Conservation (phyloP, 1,284 basidiomycete genomes). For the Boletus calvinii region DNA sequence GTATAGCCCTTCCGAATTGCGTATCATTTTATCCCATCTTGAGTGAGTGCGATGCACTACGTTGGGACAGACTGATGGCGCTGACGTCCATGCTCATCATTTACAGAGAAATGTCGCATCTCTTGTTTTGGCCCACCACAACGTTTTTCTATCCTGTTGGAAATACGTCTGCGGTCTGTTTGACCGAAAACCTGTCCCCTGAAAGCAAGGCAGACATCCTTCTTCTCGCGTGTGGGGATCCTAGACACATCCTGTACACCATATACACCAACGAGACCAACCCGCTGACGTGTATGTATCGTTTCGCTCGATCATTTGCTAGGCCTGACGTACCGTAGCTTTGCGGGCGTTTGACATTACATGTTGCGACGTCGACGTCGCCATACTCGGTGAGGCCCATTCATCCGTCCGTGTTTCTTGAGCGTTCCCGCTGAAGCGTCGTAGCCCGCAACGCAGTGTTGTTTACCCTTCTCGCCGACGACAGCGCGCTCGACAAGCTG, state of each 20-base stretch:
- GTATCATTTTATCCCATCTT: neutral
- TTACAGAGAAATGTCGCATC: constrained; percentile 35
- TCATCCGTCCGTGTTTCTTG: neutral
- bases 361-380: constrained; percentile 59
- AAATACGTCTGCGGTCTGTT: constrained; percentile 51
- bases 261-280: constrained; percentile 21
- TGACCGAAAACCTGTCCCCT: constrained; percentile 47
- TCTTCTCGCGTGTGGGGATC: constrained; percentile 58
- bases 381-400: constrained; percentile 45
- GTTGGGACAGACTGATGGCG: neutral
- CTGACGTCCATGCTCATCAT: neutral
- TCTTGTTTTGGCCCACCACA: constrained; percentile 22
- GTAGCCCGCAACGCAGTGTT: constrained; percentile 44
- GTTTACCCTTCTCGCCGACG: constrained; percentile 38
- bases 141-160: constrained; percentile 55
- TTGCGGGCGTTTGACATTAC: constrained; percentile 51
- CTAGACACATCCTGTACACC: constrained; percentile 53
- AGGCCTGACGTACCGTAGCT: constrained; percentile 20
- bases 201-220: constrained; percentile 47
- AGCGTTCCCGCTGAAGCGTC: neutral
- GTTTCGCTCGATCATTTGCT: neutral
- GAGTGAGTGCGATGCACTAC: neutral
- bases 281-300: constrained; percentile 5
- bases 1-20: neutral
- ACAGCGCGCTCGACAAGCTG: constrained; percentile 16